phyloP scores from a whole-genome alignment of 1,139 yeast genomes.

The Sugiyamaella grinbergsii region DNA sequence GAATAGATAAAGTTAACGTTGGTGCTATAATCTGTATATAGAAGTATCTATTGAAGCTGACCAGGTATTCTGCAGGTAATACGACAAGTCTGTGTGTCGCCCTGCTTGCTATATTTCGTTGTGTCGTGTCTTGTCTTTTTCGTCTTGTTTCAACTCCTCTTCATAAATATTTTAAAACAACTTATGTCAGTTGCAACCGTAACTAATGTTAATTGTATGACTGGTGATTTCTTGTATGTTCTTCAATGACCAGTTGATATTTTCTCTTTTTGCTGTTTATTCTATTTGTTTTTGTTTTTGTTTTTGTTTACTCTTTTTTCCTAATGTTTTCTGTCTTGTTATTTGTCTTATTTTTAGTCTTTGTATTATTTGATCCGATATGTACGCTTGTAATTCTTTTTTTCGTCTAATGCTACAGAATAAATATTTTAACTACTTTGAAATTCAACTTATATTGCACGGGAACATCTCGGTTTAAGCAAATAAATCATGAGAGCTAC shows the following conservation, averaged over 20 bases:
- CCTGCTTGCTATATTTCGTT: not conserved
- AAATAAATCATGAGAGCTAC: too few species aligned
- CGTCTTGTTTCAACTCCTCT: not conserved
- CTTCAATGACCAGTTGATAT: conserved; percentile 6
- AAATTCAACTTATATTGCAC: too few species aligned
- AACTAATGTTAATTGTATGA: not conserved
- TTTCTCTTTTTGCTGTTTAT: not conserved
- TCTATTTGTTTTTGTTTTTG: conserved; percentile 2
- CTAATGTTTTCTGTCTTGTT: not conserved
- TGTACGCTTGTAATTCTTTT: conserved; percentile 17
- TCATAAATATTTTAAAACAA: conserved; percentile 6
- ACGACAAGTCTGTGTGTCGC: not conserved
- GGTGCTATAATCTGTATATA: not conserved
- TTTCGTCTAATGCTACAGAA: not conserved
- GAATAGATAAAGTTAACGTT: not conserved
- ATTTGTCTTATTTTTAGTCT: conserved; percentile 8
- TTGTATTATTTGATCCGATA: conserved; percentile 16
- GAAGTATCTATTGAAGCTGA: not conserved
- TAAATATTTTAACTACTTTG: not conserved
- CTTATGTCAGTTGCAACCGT: conserved; percentile 1
- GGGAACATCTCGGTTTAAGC: too few species aligned
- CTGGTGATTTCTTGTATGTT: not conserved
- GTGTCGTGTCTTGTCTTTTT: not conserved
- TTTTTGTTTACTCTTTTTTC: not conserved
- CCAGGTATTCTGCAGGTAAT: not conserved